Conservation (phyloP, 495 filamentous ascomycete species). For the Jackrogersella multiformis region DNA sequence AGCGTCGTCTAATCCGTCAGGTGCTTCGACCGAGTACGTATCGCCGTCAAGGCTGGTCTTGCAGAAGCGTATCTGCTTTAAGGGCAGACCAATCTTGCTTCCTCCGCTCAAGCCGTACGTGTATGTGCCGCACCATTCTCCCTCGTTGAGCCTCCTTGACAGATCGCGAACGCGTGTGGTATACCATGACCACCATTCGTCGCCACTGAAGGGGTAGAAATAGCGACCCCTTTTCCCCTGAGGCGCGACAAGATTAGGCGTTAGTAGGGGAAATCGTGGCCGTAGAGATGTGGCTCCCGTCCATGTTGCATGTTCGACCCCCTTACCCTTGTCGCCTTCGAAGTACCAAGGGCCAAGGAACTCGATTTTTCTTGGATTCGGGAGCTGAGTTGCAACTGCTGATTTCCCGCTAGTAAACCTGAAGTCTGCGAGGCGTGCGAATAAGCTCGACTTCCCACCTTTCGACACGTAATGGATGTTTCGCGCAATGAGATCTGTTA, state of each 20-base stretch:
- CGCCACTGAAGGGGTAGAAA: conserved; percentile 31
- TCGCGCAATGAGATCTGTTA: conserved; percentile 6
- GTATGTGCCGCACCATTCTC: conserved; percentile 29
- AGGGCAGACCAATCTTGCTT: neutral
- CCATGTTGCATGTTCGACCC: neutral
- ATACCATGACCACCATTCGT: conserved; percentile 39
- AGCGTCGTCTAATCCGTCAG: conserved; percentile 7
- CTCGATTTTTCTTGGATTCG: conserved; percentile 27
- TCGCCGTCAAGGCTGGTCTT: conserved; percentile 7
- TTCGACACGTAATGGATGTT: conserved; percentile 5
- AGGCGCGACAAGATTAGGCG: neutral
- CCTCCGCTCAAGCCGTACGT: neutral
- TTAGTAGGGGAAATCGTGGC: conserved; percentile 29
- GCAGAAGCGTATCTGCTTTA: conserved; percentile 18
- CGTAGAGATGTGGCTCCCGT: conserved; percentile 3
- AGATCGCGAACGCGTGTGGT: conserved; percentile 34
- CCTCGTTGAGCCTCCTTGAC: conserved; percentile 17
- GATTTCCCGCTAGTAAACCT: neutral
- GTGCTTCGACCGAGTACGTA: conserved; percentile 20
- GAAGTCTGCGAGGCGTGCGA: neutral
- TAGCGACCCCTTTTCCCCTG: conserved; percentile 7
- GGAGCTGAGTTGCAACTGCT: neutral
- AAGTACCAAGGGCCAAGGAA: conserved; percentile 28
- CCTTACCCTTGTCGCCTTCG: neutral
- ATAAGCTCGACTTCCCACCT: neutral